Percentiles rank a stretch among this genome's conserved stretches.
phyloP scores from a whole-genome alignment of 2,329 filamentous ascomycete genomes.

The Ascosphaera pollenicola region DNA sequence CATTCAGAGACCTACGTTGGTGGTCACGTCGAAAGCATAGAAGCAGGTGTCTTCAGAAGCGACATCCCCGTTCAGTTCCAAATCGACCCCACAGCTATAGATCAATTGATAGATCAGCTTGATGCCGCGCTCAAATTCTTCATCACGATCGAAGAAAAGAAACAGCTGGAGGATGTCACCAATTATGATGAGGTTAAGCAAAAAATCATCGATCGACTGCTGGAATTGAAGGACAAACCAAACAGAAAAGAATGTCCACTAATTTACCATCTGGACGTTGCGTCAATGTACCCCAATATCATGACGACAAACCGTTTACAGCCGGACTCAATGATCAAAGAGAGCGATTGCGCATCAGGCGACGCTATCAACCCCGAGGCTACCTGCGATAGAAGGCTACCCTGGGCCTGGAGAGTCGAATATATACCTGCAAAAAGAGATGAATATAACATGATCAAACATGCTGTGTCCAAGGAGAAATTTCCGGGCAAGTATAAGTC shows the following conservation, averaged over 20 bases:
- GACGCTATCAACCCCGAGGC: constrained; percentile 97
- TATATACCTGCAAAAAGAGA: constrained; percentile 89
- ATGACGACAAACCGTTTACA: constrained; percentile 98
- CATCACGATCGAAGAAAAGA: constrained; percentile 64
- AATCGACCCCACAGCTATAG: constrained; percentile 70
- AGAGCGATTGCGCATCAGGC: constrained; percentile 88
- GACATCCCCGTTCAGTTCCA: constrained; percentile 91
- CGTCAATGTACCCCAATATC: constrained; percentile 99
- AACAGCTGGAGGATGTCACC: constrained; percentile 52
- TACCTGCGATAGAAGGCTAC: constrained; percentile 81
- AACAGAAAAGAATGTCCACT: constrained; percentile 67
- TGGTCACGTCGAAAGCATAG: constrained; percentile 97
- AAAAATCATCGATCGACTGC: constrained; percentile 52
- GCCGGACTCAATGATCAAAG: constrained; percentile 96
- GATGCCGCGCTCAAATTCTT: constrained; percentile 80
- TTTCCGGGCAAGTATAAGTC: constrained; percentile 66
- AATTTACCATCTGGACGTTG: constrained; percentile 96
- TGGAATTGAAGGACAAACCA: constrained; percentile 56
- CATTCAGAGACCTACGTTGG: constrained; percentile 97
- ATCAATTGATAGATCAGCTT: constrained; percentile 67
- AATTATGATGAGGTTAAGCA: constrained; percentile 71
- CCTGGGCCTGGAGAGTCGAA: constrained; percentile 97
- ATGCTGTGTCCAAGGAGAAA: constrained; percentile 73
- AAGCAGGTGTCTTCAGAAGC: constrained; percentile 86
- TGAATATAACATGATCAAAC: constrained; percentile 97